Evolutionary conservation across 768 basidiomycete genomes (phyloP).

Genomic region (Russula griseocarnosa): DNA sequence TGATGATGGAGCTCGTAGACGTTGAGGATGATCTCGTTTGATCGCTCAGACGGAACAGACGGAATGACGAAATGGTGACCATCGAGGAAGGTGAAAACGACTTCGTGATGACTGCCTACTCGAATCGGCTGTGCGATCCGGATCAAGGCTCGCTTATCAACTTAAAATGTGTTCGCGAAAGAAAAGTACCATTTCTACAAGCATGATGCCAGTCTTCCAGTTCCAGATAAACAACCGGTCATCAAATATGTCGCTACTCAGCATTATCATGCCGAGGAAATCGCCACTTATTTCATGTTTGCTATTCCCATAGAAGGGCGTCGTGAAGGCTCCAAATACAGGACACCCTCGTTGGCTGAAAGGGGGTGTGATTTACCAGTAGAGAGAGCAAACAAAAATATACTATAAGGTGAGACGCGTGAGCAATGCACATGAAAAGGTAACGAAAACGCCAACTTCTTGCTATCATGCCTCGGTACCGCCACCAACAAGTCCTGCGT

Average conservation of each 20-base stretch:
- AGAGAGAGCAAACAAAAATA: neutral
- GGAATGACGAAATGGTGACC: neutral
- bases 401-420: neutral
- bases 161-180: neutral
- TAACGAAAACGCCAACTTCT: neutral
- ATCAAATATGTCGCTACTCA: neutral
- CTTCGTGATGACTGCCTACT: neutral
- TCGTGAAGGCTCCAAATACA: neutral
- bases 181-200: slow-evolving; percentile 3
- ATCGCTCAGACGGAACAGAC: neutral
- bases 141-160: neutral
- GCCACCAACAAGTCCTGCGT: slow-evolving; percentile 8
- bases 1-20: neutral
- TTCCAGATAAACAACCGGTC: slow-evolving; percentile 12
- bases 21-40: slow-evolving; percentile 4
- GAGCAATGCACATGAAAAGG: neutral
- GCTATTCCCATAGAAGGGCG: neutral
- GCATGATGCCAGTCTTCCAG: slow-evolving; percentile 10
- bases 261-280: slow-evolving; percentile 1
- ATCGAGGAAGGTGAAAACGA: slow-evolving; percentile 8
- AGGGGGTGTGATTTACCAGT: slow-evolving; percentile 9
- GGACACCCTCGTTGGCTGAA: neutral
- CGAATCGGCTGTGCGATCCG: slow-evolving; percentile 1
- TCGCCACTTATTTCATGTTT: slow-evolving; percentile 9
- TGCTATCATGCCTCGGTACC: neutral